Percentiles rank a stretch among this genome's conserved stretches.
Evolutionary conservation across 192 early-diverging fungal genomes (phyloP).

Genomic region (Endogone sp.): DNA sequence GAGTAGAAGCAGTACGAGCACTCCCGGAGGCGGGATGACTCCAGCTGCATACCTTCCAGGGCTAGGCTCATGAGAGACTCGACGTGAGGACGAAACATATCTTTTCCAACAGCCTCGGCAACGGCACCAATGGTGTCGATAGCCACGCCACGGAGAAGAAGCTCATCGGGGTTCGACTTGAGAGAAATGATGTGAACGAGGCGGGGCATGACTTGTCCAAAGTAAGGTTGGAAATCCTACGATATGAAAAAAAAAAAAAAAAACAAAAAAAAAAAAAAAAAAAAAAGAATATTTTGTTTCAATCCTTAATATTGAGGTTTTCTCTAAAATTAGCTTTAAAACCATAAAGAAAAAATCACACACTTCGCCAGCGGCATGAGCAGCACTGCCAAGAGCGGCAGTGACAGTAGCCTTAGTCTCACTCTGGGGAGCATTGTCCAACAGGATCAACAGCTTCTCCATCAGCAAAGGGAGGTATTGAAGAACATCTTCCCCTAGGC

Average conservation of each 20-base stretch:
- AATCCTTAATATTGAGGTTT: not conserved
- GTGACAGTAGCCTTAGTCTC: slow-evolving; percentile 77
- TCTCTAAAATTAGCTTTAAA: not conserved
- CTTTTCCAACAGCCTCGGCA: slow-evolving; percentile 83
- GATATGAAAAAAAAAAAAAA: too few species aligned
- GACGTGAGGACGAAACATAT: slow-evolving; percentile 73
- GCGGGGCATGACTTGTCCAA: slow-evolving; percentile 63
- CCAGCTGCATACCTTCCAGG: slow-evolving; percentile 71
- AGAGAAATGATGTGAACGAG: slow-evolving; percentile 71
- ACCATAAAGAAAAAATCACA: slow-evolving; percentile 19
- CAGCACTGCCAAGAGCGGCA: slow-evolving; percentile 86
- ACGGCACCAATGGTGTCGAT: slow-evolving; percentile 82
- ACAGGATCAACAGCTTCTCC: slow-evolving; percentile 72
- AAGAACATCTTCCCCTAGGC: slow-evolving; percentile 73
- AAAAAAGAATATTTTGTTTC: too few species aligned
- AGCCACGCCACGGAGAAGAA: slow-evolving; percentile 79
- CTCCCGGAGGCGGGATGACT: slow-evolving; percentile 73
- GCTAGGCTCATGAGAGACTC: slow-evolving; percentile 73
- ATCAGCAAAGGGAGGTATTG: slow-evolving; percentile 80
- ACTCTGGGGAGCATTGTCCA: slow-evolving; percentile 58
- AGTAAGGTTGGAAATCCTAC: slow-evolving; percentile 68
- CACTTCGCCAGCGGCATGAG: slow-evolving; percentile 73
- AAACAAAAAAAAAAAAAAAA: too few species aligned
- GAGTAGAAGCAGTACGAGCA: slow-evolving; percentile 87
- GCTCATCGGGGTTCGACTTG: slow-evolving; percentile 62